A percentile compares a stretch with the other conserved stretches of the same genome.
phyloP scores from a whole-genome alignment of 345 rosid genomes.

The Geranium brycei region DNA sequence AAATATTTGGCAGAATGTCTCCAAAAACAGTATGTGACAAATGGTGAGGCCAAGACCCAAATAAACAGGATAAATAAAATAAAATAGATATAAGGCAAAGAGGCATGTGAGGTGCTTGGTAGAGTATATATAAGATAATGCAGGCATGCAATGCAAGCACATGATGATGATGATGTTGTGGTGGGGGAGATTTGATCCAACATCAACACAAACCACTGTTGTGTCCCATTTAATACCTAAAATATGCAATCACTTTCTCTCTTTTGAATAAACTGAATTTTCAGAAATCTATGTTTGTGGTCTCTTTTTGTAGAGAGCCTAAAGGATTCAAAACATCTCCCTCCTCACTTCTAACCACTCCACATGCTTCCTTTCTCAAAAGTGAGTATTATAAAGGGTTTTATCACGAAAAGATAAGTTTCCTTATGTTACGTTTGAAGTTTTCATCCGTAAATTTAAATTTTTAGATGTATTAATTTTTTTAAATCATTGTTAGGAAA shows the following conservation, averaged over 20 bases:
- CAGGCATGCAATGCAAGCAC: neutral
- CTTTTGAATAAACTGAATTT: neutral
- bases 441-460: too few species aligned
- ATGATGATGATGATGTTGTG: neutral
- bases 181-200: too few species aligned
- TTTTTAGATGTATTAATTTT: too few species aligned
- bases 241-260: neutral
- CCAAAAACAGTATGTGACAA: neutral
- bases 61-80: too few species aligned
- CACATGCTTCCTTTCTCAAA: neutral
- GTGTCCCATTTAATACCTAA: neutral
- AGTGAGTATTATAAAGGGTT: too few species aligned
- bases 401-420: too few species aligned
- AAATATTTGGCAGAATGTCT: neutral
- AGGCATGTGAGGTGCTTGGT: neutral
- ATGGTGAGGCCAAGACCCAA: neutral
- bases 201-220: too few species aligned
- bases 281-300: neutral
- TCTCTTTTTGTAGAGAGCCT: neutral
- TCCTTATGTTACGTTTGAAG: too few species aligned
- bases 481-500: too few species aligned
- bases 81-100: neutral
- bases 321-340: conserved; percentile 1
- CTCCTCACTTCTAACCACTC: conserved; percentile 4
- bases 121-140: neutral